Conservation (phyloP, 192 early-diverging fungal species). For the Paraglomus occultum region DNA sequence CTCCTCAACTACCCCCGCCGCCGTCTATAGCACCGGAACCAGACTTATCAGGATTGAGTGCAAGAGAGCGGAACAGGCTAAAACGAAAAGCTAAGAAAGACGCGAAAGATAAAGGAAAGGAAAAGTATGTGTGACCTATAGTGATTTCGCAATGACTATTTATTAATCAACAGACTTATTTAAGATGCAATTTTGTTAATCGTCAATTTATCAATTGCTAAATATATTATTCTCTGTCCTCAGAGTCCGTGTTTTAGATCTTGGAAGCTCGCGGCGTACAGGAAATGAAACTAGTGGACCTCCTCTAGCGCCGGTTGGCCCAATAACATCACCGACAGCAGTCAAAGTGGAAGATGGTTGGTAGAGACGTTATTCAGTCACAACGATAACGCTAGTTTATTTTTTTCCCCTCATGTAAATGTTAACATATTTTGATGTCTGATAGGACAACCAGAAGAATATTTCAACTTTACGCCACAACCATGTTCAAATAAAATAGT, state of each 20-base stretch:
- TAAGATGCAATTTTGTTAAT: background rate
- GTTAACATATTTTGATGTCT: background rate
- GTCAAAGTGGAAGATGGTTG: conserved; percentile 30
- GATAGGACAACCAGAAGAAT: conserved; percentile 44
- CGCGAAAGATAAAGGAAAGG: conserved; percentile 69
- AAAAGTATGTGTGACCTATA: conserved; percentile 56
- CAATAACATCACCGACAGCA: conserved; percentile 6
- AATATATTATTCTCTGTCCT: background rate
- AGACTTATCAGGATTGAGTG: conserved; percentile 79
- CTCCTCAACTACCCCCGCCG: conserved; percentile 29
- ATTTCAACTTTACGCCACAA: conserved; percentile 58
- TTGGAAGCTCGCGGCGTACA: conserved; percentile 31
- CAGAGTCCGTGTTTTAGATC: conserved; percentile 50
- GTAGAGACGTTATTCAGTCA: background rate
- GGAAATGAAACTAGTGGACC: conserved; percentile 35
- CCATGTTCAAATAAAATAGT: conserved; percentile 62
- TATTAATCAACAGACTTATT: background rate
- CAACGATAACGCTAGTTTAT: conserved; percentile 6
- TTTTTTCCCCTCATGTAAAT: background rate
- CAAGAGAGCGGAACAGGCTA: conserved; percentile 81
- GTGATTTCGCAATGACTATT: background rate
- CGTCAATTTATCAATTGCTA: background rate
- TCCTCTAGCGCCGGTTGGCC: conserved; percentile 24
- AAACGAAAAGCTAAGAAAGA: conserved; percentile 87
- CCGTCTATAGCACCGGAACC: conserved; percentile 39